Percentiles rank a stretch among this genome's conserved stretches.
Conservation (phyloP, 257 asterid species). For the Solanum pimpinellifolium region DNA sequence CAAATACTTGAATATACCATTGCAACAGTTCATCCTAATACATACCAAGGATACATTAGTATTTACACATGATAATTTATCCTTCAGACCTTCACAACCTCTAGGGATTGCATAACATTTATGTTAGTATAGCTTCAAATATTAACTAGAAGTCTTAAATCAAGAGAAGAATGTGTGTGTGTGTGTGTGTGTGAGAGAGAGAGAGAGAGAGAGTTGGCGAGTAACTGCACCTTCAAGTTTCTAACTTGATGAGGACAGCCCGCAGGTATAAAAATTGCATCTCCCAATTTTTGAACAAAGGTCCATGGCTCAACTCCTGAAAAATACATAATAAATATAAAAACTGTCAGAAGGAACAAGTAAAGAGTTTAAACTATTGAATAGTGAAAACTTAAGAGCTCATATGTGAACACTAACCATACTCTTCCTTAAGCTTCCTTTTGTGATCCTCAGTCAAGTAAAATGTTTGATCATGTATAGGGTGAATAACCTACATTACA, state of each 20-base stretch:
- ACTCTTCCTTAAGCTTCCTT: conserved; percentile 67
- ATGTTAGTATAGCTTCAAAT: neutral
- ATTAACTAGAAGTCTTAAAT: neutral
- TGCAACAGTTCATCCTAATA: neutral
- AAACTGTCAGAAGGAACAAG: neutral
- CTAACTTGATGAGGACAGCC: conserved; percentile 97
- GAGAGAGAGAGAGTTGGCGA: neutral
- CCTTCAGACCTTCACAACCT: neutral
- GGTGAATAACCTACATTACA: conserved; percentile 50
- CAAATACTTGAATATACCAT: neutral
- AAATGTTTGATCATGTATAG: conserved; percentile 80
- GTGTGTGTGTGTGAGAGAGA: neutral
- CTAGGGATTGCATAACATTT: neutral
- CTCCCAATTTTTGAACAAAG: conserved; percentile 69
- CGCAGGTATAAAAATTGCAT: conserved; percentile 86
- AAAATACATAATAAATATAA: neutral
- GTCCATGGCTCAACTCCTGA: conserved; percentile 91
- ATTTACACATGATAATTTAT: neutral
- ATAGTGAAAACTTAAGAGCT: neutral
- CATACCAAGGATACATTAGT: neutral
- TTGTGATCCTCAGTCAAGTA: conserved; percentile 77
- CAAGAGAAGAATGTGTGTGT: neutral
- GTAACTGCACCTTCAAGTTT: conserved; percentile 55
- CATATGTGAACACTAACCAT: conserved; percentile 35
- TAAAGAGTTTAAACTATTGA: neutral